Evolutionary conservation across 768 basidiomycete species (phyloP).

Genomic region (Lanmaoa pseudosensibilis): DNA sequence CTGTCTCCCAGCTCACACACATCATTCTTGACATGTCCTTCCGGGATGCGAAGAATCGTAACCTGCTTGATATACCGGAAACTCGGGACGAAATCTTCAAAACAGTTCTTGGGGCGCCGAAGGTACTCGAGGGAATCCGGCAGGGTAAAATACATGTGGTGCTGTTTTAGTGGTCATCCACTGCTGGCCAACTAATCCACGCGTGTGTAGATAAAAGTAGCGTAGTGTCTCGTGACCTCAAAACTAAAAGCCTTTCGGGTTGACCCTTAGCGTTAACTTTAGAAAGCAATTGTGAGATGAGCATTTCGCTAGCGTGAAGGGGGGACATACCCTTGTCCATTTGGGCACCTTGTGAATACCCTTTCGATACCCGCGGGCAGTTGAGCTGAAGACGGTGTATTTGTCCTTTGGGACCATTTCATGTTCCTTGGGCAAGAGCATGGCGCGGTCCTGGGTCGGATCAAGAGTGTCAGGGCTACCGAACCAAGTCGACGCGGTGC

Average conservation of each 20-base stretch:
- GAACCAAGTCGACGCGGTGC: not conserved
- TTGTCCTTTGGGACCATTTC: slow-evolving; percentile 95
- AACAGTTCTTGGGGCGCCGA: slow-evolving; percentile 62
- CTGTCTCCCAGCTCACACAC: slow-evolving; percentile 74
- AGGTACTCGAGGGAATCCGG: slow-evolving; percentile 60
- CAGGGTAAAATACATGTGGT: slow-evolving; percentile 80
- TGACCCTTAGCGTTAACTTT: slow-evolving; percentile 81
- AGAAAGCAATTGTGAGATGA: slow-evolving; percentile 9
- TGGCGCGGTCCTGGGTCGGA: slow-evolving; percentile 57
- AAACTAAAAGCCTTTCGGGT: slow-evolving; percentile 92
- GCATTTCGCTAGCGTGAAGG: not conserved
- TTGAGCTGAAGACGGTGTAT: slow-evolving; percentile 85
- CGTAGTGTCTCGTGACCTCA: slow-evolving; percentile 35
- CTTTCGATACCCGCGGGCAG: slow-evolving; percentile 77
- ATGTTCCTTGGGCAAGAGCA: slow-evolving; percentile 87
- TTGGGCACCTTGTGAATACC: slow-evolving; percentile 98
- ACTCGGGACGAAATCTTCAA: slow-evolving; percentile 80
- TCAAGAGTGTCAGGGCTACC: not conserved
- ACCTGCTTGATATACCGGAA: slow-evolving; percentile 79
- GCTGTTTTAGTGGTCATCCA: slow-evolving; percentile 52
- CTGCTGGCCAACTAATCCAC: not conserved
- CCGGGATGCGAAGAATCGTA: slow-evolving; percentile 74
- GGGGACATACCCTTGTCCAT: slow-evolving; percentile 77
- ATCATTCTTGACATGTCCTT: slow-evolving; percentile 78
- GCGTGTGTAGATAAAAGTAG: slow-evolving; percentile 13